Base-by-base conservation (phyloP, 257 asterid species). In the Scutellaria barbata region DNA sequence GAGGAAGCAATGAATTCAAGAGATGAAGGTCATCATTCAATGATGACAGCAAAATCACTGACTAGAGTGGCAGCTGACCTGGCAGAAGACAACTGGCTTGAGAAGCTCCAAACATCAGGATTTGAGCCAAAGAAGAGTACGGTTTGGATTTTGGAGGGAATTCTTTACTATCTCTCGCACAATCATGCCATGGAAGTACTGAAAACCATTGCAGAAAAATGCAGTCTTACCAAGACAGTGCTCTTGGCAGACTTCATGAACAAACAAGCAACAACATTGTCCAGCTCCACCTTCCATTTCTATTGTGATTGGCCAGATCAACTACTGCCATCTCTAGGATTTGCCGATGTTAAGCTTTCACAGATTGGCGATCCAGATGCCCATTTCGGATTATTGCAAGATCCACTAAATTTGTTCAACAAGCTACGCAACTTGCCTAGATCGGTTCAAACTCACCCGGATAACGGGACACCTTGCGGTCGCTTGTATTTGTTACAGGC, bases 301-400 rank as follows among this genome's bases (percentile, higher is more conserved):
- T 85, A 89, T 59, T 83, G 98, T 54, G 98, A 93, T 72, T 93
- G 97, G 95, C 98, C 98, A 6, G 98, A 93, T 22, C 86, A 89
- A 68, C 79, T 93, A 70, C 84, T 93, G 72, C 94, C 96, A 10
- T 80, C 98, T 53, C 79, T 94, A 61, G 98, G 98, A 22, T 94
- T 94, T 74, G 76, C 96, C n/a, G 91, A 86, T 58, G 97, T 94
- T 41, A 82, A 78, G 74, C 96, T 94, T 63, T 89, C 97, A 35
- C 98, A 90, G 85, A 87, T 94, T 76, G 96, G 97, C 12, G 98
- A 94, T 69, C 92, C 96, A 47, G 98, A 91, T 79, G 98, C 98
- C 41, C 85, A 91, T 80, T 94, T 94, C n/a, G 98, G 98, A 45
- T 74, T 90, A 52, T 72, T 94, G 82, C 88, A 81, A 64, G 95